Conservation (phyloP, 2,329 filamentous ascomycete species). For the Achaetomium macrosporum region DNA sequence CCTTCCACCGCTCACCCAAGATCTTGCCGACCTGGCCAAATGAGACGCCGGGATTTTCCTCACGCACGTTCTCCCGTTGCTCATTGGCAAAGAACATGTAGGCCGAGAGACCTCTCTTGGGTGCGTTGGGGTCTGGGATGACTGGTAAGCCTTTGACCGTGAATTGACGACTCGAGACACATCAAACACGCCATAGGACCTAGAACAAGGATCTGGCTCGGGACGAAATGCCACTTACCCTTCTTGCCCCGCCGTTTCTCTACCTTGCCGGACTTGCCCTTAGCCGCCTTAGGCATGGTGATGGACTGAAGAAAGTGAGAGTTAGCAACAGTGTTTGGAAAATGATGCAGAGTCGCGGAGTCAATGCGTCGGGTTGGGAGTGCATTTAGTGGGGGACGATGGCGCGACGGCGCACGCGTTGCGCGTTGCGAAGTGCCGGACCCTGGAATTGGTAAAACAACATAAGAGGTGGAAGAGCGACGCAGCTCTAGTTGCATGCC, state of each 20-base stretch:
- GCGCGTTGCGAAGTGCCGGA: neutral
- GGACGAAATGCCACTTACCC: constrained; percentile 36
- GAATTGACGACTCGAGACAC: neutral
- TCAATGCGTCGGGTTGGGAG: neutral
- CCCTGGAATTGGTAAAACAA: neutral
- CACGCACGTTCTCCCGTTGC: constrained; percentile 94
- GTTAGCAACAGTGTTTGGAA: constrained; percentile 25
- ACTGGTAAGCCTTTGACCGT: constrained; percentile 2
- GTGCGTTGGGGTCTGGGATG: constrained; percentile 79
- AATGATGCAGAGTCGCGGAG: neutral
- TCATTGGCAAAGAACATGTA: constrained; percentile 99
- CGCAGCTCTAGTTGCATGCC: neutral
- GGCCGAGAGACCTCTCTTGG: constrained; percentile 97
- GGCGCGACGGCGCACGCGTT: neutral
- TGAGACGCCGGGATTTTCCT: constrained; percentile 95
- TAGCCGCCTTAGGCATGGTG: constrained; percentile 56
- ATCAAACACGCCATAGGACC: too few relatives aligned
- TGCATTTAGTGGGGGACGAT: neutral
- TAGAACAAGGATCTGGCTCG: neutral
- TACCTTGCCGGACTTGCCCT: constrained; percentile 48
- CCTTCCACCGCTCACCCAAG: constrained; percentile 98
- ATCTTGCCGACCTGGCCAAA: constrained; percentile 98
- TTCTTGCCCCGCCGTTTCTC: constrained; percentile 55
- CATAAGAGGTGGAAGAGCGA: neutral
- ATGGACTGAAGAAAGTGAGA: constrained; percentile 25